Evolutionary conservation across 257 asterid genomes (phyloP), one percentile per base, ranked within the genome.

Genomic region (Gentiana macrophylla): DNA sequence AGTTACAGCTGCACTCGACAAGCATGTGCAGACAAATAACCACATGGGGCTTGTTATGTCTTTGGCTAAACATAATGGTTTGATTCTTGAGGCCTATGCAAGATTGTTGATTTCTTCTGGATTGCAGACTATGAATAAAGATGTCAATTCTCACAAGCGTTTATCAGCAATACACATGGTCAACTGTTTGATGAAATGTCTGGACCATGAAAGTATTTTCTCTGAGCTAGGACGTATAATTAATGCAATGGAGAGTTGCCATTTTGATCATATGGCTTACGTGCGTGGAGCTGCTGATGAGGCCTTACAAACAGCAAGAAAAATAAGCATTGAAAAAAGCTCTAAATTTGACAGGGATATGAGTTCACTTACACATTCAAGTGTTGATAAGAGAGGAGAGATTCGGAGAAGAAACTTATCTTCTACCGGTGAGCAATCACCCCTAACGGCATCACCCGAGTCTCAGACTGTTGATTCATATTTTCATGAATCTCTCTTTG

Each of bases 281-380:
- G 93, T 91, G 46, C 66, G 83, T 32, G 90, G 90, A 56, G 98
- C 98, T 70, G 98, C 96, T 66, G 87, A 79, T 71, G 98, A 87
- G 80, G 84, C 90, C 24, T 53, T 84, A 44, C 96, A 80, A 64
- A 70, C 71, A 44, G 98, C 94, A 57, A 79, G 72, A 76, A 84
- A 68, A 65, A 83, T 87, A 41, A 73, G 58, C 53, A 60, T 67
- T 12, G 91, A 79, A 35, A 77, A 69, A 56, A 72, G 82, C 52
- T 67, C 76, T 13, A 76, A 74, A 63, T 35, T 57, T 59, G 96
- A 79, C 56, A 78, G 74, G 60, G 86, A 75, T 46, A 58, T 53
- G n/a, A 67, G 68, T 67, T 69, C 85, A 56, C 61, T 65, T 12
- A 74, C 81, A 35, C 72, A 79, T 57, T 78, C 90, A 62, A 83